These are phyloP conservation scores for Rubia balearica DNA, from an alignment of 305 asterid species.

Conservation along the genomic window DNA sequence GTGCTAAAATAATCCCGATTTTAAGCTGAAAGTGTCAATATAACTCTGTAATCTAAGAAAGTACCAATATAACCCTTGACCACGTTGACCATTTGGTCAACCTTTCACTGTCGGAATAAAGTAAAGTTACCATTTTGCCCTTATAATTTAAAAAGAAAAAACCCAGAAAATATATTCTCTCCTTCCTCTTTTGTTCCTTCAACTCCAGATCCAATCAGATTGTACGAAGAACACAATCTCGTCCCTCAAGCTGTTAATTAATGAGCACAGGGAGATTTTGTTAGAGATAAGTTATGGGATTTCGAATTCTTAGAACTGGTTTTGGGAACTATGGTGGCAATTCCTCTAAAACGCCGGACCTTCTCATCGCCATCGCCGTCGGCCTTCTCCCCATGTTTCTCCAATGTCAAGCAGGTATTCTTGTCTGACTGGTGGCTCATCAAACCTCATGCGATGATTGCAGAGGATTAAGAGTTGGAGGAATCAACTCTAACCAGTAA, in stretches of 20 bases:
- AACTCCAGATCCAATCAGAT: too few species aligned
- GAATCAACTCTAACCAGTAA: conserved; percentile 9
- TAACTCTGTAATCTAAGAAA: too few species aligned
- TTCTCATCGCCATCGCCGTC: background rate
- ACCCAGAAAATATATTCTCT: too few species aligned
- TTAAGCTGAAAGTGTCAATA: too few species aligned
- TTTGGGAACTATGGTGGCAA: conserved; percentile 4
- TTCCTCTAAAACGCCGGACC: background rate
- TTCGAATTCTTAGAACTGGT: background rate
- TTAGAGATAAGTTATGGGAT: background rate
- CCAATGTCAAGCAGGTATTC: conserved; percentile 7
- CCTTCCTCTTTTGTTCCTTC: too few species aligned
- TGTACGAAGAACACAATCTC: background rate
- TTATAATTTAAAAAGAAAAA: too few species aligned
- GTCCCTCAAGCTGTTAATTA: background rate
- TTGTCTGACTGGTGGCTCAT: conserved; percentile 20
- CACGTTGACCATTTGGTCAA: too few species aligned
- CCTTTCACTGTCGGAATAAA: too few species aligned
- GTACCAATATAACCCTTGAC: too few species aligned
- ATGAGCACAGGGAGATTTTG: background rate
- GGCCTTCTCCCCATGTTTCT: conserved; percentile 1
- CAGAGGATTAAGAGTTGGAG: conserved; percentile 7
- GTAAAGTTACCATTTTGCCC: too few species aligned
- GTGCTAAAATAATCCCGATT: too few species aligned
- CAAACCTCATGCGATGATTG: conserved; percentile 3